Evolutionary conservation across 345 rosid species (phyloP), one percentile per base, ranked within the genome.

Genomic region (Salix dunnii): DNA sequence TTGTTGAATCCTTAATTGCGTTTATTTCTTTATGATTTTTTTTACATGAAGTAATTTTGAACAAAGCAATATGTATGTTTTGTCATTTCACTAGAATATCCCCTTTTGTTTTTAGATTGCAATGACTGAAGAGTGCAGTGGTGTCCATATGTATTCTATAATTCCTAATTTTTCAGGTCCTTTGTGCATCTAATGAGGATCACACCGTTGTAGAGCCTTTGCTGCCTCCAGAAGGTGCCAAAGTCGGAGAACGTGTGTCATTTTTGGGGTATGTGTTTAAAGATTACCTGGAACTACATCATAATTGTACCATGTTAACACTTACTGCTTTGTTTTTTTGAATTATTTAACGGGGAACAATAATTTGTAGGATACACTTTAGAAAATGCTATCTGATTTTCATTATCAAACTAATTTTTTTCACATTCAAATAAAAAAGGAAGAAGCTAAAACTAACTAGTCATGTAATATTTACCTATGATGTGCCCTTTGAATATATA

Each of bases 111-210:
- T 18, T 13, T 18, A 60, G 38, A 17, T 16, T 65, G 64, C 46
- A 49, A 51, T 65, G 30, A 9, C n/a, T 67, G 31, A 64, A 64
- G 53, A 33, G 43, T 20, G 40, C 43, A 58, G 13, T 31, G 66
- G 42, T 31, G 38, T 17, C 11, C 9, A 20, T n/a, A 35, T 38
- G 13, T 10, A 4, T 78, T 74, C 61, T 74, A 8, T 67, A 74
- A 63, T 79, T 79, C 30, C 36, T 62, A 27, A 68, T 33, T 71
- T 77, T 46, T 70, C 89, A 96, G 98, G 96, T 96, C 60, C 93
- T 92, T 12, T 96, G 96, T 84, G 96, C 99, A 83, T 93, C 98
- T 46, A 92, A 65, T 67, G 94, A 90, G 82, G 98, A 93, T 78
- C 98, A 93, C 84, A 82, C 91, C 1, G 71, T 74, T 28, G 97